phyloP scores from a whole-genome alignment of 2,329 filamentous ascomycete species.

The Ciborinia camelliae region DNA sequence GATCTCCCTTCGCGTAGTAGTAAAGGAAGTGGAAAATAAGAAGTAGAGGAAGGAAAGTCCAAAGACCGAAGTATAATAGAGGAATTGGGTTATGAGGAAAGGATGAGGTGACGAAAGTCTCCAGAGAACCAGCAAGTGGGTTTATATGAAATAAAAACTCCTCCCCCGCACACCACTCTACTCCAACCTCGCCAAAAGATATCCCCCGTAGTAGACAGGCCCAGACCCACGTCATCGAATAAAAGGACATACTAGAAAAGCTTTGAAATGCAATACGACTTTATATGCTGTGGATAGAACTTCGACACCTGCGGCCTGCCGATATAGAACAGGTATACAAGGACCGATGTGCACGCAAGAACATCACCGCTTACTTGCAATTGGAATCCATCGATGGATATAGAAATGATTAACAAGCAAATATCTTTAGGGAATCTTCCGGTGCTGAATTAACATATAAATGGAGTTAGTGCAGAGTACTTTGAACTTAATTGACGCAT shows the following conservation, averaged over 20 bases:
- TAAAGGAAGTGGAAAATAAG: neutral
- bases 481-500: neutral
- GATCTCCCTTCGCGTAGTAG: neutral
- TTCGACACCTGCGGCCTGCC: neutral
- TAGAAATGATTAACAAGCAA: neutral
- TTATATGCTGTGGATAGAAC: neutral
- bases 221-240: neutral
- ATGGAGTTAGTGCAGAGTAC: neutral
- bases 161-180: neutral
- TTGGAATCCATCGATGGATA: neutral
- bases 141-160: neutral
- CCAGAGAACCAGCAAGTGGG: neutral
- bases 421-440: neutral
- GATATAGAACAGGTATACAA: neutral
- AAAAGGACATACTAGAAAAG: neutral
- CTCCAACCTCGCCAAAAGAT: neutral
- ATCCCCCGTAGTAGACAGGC: neutral
- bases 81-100: neutral
- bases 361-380: neutral
- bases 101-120: neutral
- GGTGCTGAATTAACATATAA: neutral
- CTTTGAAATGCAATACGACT: neutral
- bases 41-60: neutral
- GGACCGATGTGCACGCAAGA: neutral
- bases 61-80: neutral